Conservation (phyloP, 306 rosid genomes). For the Betula pendula region DNA sequence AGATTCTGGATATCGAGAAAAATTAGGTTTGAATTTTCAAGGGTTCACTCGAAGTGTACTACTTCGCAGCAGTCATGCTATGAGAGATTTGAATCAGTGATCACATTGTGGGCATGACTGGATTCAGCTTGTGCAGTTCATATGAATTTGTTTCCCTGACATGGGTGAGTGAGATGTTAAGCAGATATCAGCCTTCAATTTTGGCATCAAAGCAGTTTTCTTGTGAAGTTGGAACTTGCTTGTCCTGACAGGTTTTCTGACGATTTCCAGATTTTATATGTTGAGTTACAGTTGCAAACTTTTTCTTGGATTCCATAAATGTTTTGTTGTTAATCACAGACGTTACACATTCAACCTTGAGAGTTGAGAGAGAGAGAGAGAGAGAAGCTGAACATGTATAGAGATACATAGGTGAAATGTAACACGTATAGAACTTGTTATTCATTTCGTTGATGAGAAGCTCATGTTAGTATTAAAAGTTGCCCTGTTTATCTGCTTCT, state of each 20-base stretch:
- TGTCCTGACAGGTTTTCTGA: conserved; percentile 10
- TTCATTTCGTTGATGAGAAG: conserved; percentile 15
- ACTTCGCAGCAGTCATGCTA: conserved; percentile 9
- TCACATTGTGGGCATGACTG: conserved; percentile 18
- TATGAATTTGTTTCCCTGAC: conserved; percentile 1
- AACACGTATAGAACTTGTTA: not conserved
- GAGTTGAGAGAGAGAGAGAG: not conserved
- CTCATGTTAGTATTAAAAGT: not conserved
- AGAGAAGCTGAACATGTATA: not conserved
- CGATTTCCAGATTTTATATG: conserved; percentile 1
- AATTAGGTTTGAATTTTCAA: conserved; percentile 12
- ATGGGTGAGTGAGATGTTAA: conserved; percentile 6
- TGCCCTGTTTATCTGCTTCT: not conserved
- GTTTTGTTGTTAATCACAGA: not conserved
- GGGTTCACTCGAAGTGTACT: not conserved
- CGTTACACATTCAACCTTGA: conserved; percentile 2
- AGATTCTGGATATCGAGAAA: not conserved
- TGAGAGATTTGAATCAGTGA: conserved; percentile 17
- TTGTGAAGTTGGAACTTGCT: conserved; percentile 24
- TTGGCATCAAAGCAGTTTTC: conserved; percentile 8
- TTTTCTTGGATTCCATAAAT: not conserved
- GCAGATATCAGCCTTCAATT: conserved; percentile 19
- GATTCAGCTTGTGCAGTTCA: conserved; percentile 22
- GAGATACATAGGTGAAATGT: conserved; percentile 4
- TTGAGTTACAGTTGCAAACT: not conserved